Base-by-base conservation (phyloP, 1,284 basidiomycete genomes). In the Leccinum pachyderme region DNA sequence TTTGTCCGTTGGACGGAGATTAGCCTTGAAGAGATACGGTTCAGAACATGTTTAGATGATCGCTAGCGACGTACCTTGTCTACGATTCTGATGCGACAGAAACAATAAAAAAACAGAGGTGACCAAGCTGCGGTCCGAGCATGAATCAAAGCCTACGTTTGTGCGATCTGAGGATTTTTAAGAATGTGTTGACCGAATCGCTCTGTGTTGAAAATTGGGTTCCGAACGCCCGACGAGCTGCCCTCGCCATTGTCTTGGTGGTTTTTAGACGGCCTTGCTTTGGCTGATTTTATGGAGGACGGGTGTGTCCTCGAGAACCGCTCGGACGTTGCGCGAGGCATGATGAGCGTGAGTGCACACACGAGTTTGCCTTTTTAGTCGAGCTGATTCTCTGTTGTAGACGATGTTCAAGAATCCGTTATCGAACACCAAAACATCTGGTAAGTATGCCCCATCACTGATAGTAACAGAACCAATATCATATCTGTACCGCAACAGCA, bases 161-260 rank as follows among this genome's bases (percentile, higher is more conserved):
- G 90, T 11, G 91, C 93, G 33, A 92, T 91, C 59, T 89, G 80
- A 12, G 93, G 91, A 72, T 96, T 98, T 73, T 97, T 98, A 55
- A 99, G 80, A 63, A 98, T 98, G 76, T 99, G 96, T 72, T 99
- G 95, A 31, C 95, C 95, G 65, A 98, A 97, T 59, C 90, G 81
- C 64, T 93, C 91, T 6, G 93, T 96, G 67, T 97, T 95, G 79
- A 95, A 95, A 60, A 95, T 84, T 4, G 93, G 93, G 70, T 94
- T 94, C 41, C 81, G 79, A 61, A 79, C 78, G 24, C 77, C 75
- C 2, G 75, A 73, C 2, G 81, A 77, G 7, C 72, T 68, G 3
- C 72, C 67, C 49, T 79, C 71, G 55, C 76, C 75, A 44, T 77
- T 69, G 45, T 75, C 73, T 44, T 39, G n/a, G 7, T 47, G 47